These are phyloP conservation scores for Paratinospora sagittata DNA, from an alignment of 164 flowering plant genomes.

Conservation along the genomic window DNA sequence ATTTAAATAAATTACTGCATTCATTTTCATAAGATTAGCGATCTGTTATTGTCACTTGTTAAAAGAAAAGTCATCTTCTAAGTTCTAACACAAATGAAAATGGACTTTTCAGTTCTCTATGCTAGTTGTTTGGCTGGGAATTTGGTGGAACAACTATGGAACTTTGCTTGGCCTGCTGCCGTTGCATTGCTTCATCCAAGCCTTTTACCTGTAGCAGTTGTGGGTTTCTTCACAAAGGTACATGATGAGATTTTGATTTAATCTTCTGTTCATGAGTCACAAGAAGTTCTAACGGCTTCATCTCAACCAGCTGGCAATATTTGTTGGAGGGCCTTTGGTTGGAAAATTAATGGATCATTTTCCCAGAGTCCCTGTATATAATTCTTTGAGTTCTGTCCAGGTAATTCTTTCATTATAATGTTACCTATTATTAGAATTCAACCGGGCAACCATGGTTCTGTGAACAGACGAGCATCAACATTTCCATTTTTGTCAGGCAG, in stretches of 20 bases:
- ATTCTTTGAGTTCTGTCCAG: conserved; percentile 69
- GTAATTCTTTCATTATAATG: conserved; percentile 28
- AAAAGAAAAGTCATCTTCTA: not conserved
- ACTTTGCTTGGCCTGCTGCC: conserved; percentile 95
- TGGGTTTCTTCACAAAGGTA: conserved; percentile 86
- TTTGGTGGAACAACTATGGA: conserved; percentile 96
- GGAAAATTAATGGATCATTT: conserved; percentile 84
- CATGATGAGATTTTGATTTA: not conserved
- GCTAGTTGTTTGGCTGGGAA: conserved; percentile 78
- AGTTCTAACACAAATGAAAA: not conserved
- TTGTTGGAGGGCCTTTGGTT: conserved; percentile 80
- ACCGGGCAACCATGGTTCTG: not conserved
- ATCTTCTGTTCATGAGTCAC: conserved; percentile 1
- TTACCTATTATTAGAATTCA: not conserved
- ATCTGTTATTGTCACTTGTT: not conserved
- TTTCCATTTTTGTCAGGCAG: conserved; percentile 48
- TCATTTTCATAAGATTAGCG: too few relatives aligned
- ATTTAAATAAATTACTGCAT: too few relatives aligned
- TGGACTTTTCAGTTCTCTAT: conserved; percentile 58
- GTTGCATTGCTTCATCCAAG: conserved; percentile 95
- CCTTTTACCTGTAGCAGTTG: conserved; percentile 89
- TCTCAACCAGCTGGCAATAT: conserved; percentile 63
- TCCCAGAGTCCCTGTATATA: conserved; percentile 82
- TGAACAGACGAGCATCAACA: not conserved
- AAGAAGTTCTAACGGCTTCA: conserved; percentile 14